These are phyloP conservation scores for Craspedostauros australis DNA, from an alignment of 108 stramenopile genomes.

Conservation along the genomic window DNA sequence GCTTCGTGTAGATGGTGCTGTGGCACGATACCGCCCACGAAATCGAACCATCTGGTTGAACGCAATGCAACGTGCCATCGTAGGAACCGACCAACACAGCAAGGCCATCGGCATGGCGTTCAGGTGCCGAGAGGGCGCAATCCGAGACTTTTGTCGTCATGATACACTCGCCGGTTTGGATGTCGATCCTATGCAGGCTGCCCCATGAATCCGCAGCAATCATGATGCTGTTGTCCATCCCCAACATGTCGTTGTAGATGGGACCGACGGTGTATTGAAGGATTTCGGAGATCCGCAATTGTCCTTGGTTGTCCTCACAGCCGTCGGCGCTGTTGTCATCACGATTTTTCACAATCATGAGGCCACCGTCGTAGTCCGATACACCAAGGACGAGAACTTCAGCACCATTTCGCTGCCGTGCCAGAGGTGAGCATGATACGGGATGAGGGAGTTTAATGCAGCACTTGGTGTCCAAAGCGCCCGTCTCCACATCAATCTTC, in stretches of 20 bases:
- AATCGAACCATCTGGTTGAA: not conserved
- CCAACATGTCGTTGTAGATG: slow-evolving; percentile 14
- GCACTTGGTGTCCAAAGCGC: too few species aligned
- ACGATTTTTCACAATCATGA: slow-evolving; percentile 3
- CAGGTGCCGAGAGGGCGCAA: slow-evolving; percentile 10
- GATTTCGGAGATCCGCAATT: not conserved
- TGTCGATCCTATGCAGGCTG: slow-evolving; percentile 7
- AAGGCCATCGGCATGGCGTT: not conserved
- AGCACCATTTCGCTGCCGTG: not conserved
- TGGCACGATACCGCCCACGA: slow-evolving; percentile 7
- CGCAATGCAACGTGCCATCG: slow-evolving; percentile 18
- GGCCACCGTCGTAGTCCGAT: slow-evolving; percentile 28
- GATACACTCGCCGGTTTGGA: not conserved
- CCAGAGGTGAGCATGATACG: too few species aligned
- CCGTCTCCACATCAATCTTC: too few species aligned
- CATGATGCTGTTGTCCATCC: not conserved
- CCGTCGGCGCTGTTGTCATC: too few species aligned
- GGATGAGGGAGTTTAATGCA: too few species aligned
- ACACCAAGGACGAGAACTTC: slow-evolving; percentile 15
- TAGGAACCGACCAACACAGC: slow-evolving; percentile 20
- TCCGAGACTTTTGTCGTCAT: slow-evolving; percentile 6
- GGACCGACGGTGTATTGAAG: slow-evolving; percentile 18
- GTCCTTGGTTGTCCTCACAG: not conserved
- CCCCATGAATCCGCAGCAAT: slow-evolving; percentile 19
- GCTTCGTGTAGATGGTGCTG: slow-evolving; percentile 18